phyloP scores from a whole-genome alignment of 371 early-diverging fungal species.

The Mucor piriformis region DNA sequence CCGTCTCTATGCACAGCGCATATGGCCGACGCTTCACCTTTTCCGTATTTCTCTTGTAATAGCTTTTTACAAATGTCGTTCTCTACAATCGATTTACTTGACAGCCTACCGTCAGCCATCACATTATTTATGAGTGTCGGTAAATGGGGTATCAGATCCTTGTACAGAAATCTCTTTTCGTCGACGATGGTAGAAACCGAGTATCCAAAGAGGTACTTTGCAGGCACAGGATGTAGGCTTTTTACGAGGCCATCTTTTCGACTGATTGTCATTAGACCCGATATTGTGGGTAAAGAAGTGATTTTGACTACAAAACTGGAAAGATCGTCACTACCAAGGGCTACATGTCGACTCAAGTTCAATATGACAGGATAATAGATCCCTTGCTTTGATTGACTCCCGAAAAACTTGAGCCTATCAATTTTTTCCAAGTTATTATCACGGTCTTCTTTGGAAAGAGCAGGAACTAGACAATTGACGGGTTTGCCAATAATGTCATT shows the following conservation, averaged over 20 bases:
- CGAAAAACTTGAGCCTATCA: constrained; percentile 65
- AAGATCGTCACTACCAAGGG: constrained; percentile 12
- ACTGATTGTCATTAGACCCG: constrained; percentile 62
- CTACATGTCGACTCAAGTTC: constrained; percentile 37
- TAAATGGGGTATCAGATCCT: constrained; percentile 61
- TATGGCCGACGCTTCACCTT: constrained; percentile 20
- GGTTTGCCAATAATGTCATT: constrained; percentile 44
- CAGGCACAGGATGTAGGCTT: constrained; percentile 61
- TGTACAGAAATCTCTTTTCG: constrained; percentile 36
- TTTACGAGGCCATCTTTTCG: constrained; percentile 51
- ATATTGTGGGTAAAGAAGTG: constrained; percentile 66
- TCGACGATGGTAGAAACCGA: constrained; percentile 48
- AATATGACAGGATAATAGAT: constrained; percentile 65
- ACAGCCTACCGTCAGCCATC: neutral
- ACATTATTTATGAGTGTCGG: constrained; percentile 24
- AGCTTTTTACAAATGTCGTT: constrained; percentile 29
- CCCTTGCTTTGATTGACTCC: constrained; percentile 58
- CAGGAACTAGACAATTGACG: constrained; percentile 48
- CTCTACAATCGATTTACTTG: constrained; percentile 33
- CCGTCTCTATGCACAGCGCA: constrained; percentile 68
- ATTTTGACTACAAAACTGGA: constrained; percentile 42
- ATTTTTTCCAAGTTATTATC: constrained; percentile 47
- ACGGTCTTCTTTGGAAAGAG: constrained; percentile 25
- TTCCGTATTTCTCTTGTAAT: constrained; percentile 10
- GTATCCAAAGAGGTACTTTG: constrained; percentile 71